Conservation (phyloP, 768 basidiomycete species). For the Termitomyces sp. region DNA sequence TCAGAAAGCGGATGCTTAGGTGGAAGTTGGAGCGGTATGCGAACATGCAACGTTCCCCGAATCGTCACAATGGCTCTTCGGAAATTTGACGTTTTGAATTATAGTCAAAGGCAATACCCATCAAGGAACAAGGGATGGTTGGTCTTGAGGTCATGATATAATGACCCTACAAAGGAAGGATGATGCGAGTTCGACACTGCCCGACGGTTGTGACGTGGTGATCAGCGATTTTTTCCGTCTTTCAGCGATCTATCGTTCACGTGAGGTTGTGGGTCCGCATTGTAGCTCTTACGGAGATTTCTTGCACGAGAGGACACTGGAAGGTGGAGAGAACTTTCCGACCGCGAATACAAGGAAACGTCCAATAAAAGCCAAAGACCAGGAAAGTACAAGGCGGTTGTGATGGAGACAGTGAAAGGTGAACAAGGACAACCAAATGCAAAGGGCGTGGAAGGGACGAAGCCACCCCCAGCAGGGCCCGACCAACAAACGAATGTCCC, state of each 20-base stretch:
- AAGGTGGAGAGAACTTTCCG: background rate
- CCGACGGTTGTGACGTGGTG: background rate
- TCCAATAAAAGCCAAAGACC: too few species aligned
- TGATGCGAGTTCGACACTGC: background rate
- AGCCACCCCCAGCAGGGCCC: constrained; percentile 16
- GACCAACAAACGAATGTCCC: constrained; percentile 35
- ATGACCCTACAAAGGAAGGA: constrained; percentile 8
- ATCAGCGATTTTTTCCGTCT: background rate
- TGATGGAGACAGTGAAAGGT: constrained; percentile 21
- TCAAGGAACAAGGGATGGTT: constrained; percentile 24
- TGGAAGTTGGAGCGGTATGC: background rate
- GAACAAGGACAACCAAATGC: constrained; percentile 27
- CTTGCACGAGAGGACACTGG: background rate
- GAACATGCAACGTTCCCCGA: background rate
- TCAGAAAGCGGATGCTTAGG: background rate
- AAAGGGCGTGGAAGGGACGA: constrained; percentile 19
- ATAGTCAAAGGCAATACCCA: constrained; percentile 20
- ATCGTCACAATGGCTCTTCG: background rate
- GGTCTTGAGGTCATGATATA: constrained; percentile 10
- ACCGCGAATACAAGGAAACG: constrained; percentile 5
- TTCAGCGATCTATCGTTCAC: background rate
- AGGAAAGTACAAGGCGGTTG: constrained; percentile 23
- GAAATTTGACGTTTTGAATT: background rate
- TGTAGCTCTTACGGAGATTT: constrained; percentile 10
- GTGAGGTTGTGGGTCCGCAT: constrained; percentile 14